phyloP scores from a whole-genome alignment of 805 yeast species.

The Metahyphopichia silvanorum region DNA sequence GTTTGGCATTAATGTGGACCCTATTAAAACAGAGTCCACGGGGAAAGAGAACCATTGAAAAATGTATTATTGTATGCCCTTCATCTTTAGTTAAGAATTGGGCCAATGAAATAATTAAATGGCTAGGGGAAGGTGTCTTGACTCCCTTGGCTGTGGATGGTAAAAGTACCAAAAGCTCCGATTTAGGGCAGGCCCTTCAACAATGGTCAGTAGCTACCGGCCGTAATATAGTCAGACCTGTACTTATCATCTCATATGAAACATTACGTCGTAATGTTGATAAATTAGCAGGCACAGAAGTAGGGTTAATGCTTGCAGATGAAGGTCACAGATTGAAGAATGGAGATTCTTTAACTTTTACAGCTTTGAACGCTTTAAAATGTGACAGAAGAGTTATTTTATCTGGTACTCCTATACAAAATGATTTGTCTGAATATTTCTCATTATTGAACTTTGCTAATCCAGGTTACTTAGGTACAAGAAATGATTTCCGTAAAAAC shows the following conservation, averaged over 20 bases:
- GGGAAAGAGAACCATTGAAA: slow-evolving; percentile 76
- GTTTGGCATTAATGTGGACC: slow-evolving; percentile 91
- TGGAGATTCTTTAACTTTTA: slow-evolving; percentile 89
- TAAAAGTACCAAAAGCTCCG: slow-evolving; percentile 68
- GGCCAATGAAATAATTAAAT: slow-evolving; percentile 94
- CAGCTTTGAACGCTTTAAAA: slow-evolving; percentile 76
- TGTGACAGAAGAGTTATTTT: slow-evolving; percentile 87
- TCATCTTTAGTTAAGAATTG: slow-evolving; percentile 90
- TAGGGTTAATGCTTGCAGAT: slow-evolving; percentile 74
- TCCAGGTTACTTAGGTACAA: slow-evolving; percentile 87
- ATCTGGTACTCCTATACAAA: slow-evolving; percentile 97
- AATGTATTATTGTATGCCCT: slow-evolving; percentile 92
- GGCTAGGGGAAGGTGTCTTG: slow-evolving; percentile 91
- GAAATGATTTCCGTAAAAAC: slow-evolving; percentile 78
- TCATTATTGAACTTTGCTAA: slow-evolving; percentile 88
- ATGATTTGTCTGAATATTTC: slow-evolving; percentile 90
- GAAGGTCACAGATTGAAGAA: slow-evolving; percentile 48
- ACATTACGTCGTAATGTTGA: slow-evolving; percentile 85
- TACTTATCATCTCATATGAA: slow-evolving; percentile 89
- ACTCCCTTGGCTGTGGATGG: slow-evolving; percentile 93
- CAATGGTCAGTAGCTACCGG: slow-evolving; percentile 90
- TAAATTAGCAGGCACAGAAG: slow-evolving; percentile 67
- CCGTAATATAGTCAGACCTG: slow-evolving; percentile 87
- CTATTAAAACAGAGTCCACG: slow-evolving; percentile 84
- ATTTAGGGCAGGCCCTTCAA: slow-evolving; percentile 62